Evolutionary conservation across 2,329 filamentous ascomycete genomes (phyloP).

Genomic region (Aspergillus udagawae): DNA sequence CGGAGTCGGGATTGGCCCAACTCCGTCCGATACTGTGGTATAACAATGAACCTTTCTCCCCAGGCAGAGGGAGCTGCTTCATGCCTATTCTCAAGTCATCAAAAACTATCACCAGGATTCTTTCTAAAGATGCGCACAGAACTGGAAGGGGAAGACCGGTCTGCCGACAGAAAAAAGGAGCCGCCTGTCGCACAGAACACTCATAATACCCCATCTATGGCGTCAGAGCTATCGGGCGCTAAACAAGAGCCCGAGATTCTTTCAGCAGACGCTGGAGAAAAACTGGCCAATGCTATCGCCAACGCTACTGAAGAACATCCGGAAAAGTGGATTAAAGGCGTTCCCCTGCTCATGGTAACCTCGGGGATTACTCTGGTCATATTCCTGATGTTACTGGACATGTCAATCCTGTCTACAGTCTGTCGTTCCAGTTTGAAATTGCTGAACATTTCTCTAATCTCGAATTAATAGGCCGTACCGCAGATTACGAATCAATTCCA

Average conservation of each 20-base stretch:
- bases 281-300: too few species aligned
- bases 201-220: too few species aligned
- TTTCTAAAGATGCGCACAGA: too few species aligned
- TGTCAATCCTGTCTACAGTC: conserved; percentile 52
- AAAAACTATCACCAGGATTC: neutral
- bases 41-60: neutral
- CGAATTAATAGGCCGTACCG: conserved; percentile 38
- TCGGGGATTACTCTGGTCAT: conserved; percentile 39
- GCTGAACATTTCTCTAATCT: neutral
- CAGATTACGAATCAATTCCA: conserved; percentile 44
- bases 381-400: conserved; percentile 51
- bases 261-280: too few species aligned
- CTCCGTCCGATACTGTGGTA: neutral
- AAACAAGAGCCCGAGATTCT: too few species aligned
- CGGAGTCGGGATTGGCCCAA: neutral
- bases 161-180: too few species aligned
- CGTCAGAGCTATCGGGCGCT: too few species aligned
- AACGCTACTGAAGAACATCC: neutral
- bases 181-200: too few species aligned
- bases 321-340: conserved; percentile 15
- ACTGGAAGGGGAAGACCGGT: too few species aligned
- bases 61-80: too few species aligned
- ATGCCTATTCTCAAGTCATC: too few species aligned
- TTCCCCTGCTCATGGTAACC: conserved; percentile 22
- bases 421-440: neutral